phyloP scores from a whole-genome alignment of 2,329 filamentous ascomycete genomes.

The Talaromyces amestolkiae region DNA sequence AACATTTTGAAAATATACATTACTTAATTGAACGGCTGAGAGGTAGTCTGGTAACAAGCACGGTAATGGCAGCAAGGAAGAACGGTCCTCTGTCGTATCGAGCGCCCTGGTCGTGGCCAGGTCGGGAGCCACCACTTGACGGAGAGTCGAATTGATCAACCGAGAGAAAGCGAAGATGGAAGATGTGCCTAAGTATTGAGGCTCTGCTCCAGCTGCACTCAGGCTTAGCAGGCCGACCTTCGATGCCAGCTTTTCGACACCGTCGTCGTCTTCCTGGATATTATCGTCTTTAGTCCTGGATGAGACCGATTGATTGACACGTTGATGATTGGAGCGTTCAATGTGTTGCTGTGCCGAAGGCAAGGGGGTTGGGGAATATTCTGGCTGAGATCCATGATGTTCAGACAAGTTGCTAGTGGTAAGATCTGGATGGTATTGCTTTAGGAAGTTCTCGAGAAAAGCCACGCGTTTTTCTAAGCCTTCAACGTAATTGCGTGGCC shows the following conservation, averaged over 20 bases:
- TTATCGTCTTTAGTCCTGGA: neutral
- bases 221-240: conserved; percentile 3
- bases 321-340: neutral
- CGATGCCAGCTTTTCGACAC: conserved; percentile 4
- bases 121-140: conserved; percentile 4
- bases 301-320: neutral
- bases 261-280: neutral
- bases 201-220: conserved; percentile 21
- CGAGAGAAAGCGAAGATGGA: conserved; percentile 31
- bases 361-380: neutral
- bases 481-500: conserved; percentile 34
- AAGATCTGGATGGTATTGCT: conserved; percentile 20
- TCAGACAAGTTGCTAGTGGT: conserved; percentile 6
- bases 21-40: conserved; percentile 20
- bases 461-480: conserved; percentile 29
- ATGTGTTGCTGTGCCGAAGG: neutral
- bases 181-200: conserved; percentile 30
- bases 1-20: conserved; percentile 38
- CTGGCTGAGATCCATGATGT: neutral
- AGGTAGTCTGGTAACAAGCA: conserved; percentile 22
- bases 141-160: conserved; percentile 22
- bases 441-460: conserved; percentile 23
- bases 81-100: neutral
- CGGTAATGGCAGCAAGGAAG: neutral
- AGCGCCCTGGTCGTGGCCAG: neutral